phyloP scores from a whole-genome alignment of 1,284 basidiomycete genomes.

The Albatrellus sp. region DNA sequence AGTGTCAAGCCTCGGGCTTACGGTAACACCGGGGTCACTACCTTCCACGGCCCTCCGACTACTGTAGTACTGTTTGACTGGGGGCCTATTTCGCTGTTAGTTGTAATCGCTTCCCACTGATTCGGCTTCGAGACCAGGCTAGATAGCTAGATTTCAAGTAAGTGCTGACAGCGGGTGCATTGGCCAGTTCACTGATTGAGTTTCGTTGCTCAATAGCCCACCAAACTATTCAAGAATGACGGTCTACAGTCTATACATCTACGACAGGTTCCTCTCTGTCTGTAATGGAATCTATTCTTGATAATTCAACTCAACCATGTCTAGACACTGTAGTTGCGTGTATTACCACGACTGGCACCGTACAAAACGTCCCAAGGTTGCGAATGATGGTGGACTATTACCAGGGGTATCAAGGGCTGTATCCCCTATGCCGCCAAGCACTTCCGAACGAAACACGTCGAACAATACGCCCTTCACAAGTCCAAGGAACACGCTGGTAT shows the following conservation, averaged over 20 bases:
- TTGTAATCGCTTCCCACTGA: too few relatives aligned
- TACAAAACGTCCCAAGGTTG: slow-evolving; percentile 57
- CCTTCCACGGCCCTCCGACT: too few relatives aligned
- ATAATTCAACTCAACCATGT: neutral
- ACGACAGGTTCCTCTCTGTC: slow-evolving; percentile 49
- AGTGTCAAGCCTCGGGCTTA: too few relatives aligned
- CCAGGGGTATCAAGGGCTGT: slow-evolving; percentile 64
- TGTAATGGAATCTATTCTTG: neutral
- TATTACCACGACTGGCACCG: slow-evolving; percentile 95
- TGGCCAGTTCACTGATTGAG: too few relatives aligned
- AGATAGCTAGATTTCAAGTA: too few relatives aligned
- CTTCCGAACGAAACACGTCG: slow-evolving; percentile 19
- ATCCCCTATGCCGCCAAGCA: slow-evolving; percentile 18
- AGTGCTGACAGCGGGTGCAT: too few relatives aligned
- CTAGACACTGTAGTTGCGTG: slow-evolving; percentile 80
- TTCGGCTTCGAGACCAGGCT: too few relatives aligned
- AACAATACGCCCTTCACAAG: slow-evolving; percentile 30
- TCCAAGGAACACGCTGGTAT: slow-evolving; percentile 51
- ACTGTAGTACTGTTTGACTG: too few relatives aligned
- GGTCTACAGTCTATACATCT: slow-evolving; percentile 84
- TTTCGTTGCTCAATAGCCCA: too few relatives aligned
- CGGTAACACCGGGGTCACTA: too few relatives aligned
- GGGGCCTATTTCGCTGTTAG: too few relatives aligned
- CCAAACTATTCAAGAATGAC: slow-evolving; percentile 36
- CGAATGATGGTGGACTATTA: slow-evolving; percentile 57